phyloP scores from a whole-genome alignment of 2,329 filamentous ascomycete genomes.

The Diaporthe sp. region DNA sequence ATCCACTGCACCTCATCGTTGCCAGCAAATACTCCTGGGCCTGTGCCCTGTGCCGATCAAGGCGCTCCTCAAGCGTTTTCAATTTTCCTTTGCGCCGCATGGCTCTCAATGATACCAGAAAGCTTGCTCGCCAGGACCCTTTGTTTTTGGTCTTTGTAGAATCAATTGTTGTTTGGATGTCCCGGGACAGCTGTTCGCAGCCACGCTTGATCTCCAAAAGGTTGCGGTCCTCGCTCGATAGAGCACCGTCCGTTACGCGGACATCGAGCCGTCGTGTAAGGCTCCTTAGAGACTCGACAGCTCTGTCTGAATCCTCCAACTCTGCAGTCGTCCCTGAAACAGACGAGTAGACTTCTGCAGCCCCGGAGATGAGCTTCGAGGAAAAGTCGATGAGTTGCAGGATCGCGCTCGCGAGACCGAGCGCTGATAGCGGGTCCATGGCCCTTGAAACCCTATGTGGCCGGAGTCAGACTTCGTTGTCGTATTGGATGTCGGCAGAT shows the following conservation, averaged over 20 bases:
- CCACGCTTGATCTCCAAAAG: background rate
- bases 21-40: no score
- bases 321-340: background rate
- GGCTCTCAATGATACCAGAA: no score
- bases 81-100: no score
- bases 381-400: slow-evolving; percentile 6
- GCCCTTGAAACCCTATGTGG: background rate
- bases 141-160: no score
- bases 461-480: background rate
- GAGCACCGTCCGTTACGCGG: background rate
- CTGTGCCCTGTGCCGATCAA: no score
- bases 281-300: background rate
- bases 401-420: slow-evolving; percentile 6
- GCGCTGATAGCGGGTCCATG: slow-evolving; percentile 4
- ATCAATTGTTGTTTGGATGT: background rate
- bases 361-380: background rate
- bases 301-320: background rate
- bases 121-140: no score
- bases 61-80: no score
- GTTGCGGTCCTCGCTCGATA: background rate
- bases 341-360: slow-evolving; percentile 12
- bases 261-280: background rate
- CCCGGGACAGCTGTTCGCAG: background rate
- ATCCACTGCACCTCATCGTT: no score
- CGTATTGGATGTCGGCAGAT: background rate